Conservation (phyloP, 2,329 filamentous ascomycete genomes). For the Geosmithia flava region DNA sequence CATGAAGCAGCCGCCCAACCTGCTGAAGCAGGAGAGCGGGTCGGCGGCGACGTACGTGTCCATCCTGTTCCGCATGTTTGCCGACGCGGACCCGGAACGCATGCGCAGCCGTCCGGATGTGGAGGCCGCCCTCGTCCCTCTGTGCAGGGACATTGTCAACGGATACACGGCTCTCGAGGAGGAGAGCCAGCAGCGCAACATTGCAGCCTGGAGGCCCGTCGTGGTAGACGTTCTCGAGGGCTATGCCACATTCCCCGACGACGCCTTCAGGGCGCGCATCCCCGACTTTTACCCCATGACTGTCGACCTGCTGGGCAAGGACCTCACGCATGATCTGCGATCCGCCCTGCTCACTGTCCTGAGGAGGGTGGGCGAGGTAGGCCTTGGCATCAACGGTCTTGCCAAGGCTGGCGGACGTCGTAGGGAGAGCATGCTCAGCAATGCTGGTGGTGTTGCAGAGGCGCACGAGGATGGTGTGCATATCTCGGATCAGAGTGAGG, state of each 20-base stretch:
- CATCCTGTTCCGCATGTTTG: conserved; percentile 95
- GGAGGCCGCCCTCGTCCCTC: conserved; percentile 80
- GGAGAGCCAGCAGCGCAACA: conserved; percentile 93
- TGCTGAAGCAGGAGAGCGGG: conserved; percentile 92
- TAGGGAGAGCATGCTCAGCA: conserved; percentile 27
- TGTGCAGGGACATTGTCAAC: conserved; percentile 88
- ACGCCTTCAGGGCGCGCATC: conserved; percentile 70
- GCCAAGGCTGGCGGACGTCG: conserved; percentile 17
- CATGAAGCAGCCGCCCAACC: conserved; percentile 98
- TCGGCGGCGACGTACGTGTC: conserved; percentile 89
- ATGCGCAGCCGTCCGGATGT: conserved; percentile 70
- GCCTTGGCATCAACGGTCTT: conserved; percentile 43
- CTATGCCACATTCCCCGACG: conserved; percentile 69
- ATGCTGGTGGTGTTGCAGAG: conserved; percentile 10
- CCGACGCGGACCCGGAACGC: conserved; percentile 74
- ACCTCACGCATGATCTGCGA: conserved; percentile 70
- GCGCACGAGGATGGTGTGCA: background rate
- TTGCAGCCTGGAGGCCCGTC: conserved; percentile 91
- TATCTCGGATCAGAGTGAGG: conserved; percentile 15
- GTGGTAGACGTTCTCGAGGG: conserved; percentile 95
- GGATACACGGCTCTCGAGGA: conserved; percentile 81
- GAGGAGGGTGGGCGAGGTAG: conserved; percentile 70
- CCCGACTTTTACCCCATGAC: conserved; percentile 75
- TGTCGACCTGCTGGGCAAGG: conserved; percentile 71
- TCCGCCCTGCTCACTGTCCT: conserved; percentile 66